Evolutionary conservation across 2,329 filamentous ascomycete genomes (phyloP), one percentile per base, ranked within the genome.

Genomic region (Westerdykella aurantiaca): DNA sequence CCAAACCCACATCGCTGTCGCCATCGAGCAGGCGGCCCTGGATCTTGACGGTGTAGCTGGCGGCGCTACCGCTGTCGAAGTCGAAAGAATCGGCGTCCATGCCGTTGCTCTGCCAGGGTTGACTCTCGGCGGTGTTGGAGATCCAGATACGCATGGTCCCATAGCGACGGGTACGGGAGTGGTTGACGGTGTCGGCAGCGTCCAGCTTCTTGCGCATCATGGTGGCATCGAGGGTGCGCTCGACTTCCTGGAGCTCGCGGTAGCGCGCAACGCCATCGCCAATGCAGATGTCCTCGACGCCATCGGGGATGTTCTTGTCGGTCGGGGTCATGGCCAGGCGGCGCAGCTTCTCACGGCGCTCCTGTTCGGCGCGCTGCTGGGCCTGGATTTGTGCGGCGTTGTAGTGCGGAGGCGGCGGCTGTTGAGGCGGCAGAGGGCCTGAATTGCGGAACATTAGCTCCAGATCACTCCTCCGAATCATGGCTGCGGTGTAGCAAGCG

Each of bases 151-250:
- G 85, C 68, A 98, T 75, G 2, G 88, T 95, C 61, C 85, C 86
- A 67, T 84, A 85, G 53, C 86, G 81, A 79, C 87, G 93, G 47
- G 81, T 75, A 48, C 83, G 84, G 51, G 84, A 81, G 53, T 85
- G 81, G 63, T 80, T 86, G 42, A 88, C 80, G 35, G 82, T 83
- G 64, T 97, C 91, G 50, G 88, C 80, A 50, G 96, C 84, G 63
- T 98, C 93, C 49, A 98, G 72, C 49, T 90, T 80, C 74, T 98
- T 98, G 61, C 91, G 83, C 67, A 93, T 90, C 77, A 96, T 94
- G 14, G 88, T 86, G 34, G 91, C 87, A 72, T 98, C 93, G 44
- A 98, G 75, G 42, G 83, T 80, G 61, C 88, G 83, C 76, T 98
- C 93, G 46, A 94, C 75, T 53, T 95, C 89, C 61, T 88, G 82